Conservation (phyloP, 2,329 filamentous ascomycete species). For the Bipolaris victoriae region DNA sequence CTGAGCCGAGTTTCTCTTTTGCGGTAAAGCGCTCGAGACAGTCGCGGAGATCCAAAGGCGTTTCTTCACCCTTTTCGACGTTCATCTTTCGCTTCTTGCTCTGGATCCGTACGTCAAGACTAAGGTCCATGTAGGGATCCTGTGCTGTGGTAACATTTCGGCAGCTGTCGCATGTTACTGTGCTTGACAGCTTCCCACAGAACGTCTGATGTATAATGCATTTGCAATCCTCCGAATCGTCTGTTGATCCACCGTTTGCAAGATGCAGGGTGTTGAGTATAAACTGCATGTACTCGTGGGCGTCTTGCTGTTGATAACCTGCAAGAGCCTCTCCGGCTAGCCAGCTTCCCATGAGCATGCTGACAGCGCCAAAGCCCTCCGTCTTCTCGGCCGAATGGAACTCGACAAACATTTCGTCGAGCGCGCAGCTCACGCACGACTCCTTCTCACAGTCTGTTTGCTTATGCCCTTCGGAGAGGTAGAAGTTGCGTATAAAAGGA, state of each 20-base stretch:
- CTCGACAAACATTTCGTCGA: constrained; percentile 68
- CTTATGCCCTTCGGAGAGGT: constrained; percentile 87
- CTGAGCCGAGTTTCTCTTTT: constrained; percentile 73
- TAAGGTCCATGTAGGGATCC: constrained; percentile 90
- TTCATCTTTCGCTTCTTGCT: constrained; percentile 69
- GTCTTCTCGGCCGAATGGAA: constrained; percentile 76
- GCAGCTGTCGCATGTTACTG: constrained; percentile 89
- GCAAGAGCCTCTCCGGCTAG: constrained; percentile 73
- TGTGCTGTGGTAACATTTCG: constrained; percentile 79
- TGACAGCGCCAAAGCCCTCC: constrained; percentile 88
- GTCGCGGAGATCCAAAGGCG: constrained; percentile 52
- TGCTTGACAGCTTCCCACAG: constrained; percentile 88
- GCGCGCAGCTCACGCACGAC: constrained; percentile 65
- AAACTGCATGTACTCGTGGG: constrained; percentile 96
- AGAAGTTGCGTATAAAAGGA: constrained; percentile 87
- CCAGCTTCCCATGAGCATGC: constrained; percentile 89
- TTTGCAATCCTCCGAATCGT: constrained; percentile 63
- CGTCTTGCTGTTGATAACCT: constrained; percentile 94
- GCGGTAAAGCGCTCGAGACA: constrained; percentile 90
- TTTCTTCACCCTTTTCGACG: constrained; percentile 38
- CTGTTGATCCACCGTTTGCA: constrained; percentile 68
- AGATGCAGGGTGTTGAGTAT: constrained; percentile 88
- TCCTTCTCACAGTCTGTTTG: constrained; percentile 70
- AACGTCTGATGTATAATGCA: constrained; percentile 96
- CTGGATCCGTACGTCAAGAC: constrained; percentile 79